phyloP scores from a whole-genome alignment of 139 green algal genomes.

The Cymbomonas tetramitiformis region DNA sequence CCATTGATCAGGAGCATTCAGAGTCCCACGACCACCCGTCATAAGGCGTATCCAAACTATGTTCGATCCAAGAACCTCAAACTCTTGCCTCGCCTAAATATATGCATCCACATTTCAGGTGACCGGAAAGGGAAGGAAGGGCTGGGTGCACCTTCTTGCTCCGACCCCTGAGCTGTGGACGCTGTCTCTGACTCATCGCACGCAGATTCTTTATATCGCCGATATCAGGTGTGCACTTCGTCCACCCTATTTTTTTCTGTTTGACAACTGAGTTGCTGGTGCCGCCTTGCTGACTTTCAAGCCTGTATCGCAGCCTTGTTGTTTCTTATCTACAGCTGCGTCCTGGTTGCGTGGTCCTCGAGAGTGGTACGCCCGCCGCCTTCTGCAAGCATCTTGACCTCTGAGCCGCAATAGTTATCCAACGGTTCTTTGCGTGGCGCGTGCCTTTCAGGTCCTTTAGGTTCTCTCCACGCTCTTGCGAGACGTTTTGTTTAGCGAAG shows the following conservation, averaged over 20 bases:
- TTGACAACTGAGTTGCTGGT: not conserved
- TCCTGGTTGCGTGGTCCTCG: constrained; percentile 46
- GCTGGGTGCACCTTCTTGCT: constrained; percentile 60
- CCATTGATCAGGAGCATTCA: not conserved
- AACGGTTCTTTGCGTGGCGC: no score
- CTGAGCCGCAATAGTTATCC: no score
- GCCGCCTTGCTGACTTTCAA: not conserved
- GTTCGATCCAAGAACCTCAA: no score
- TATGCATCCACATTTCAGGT: no score
- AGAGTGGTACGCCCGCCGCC: no score
- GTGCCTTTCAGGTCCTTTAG: no score
- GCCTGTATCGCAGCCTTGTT: constrained; percentile 51
- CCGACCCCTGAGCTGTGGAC: constrained; percentile 86
- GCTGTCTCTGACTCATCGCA: constrained; percentile 53
- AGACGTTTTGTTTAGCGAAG: no score
- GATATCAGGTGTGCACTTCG: constrained; percentile 33
- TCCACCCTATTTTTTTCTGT: constrained; percentile 4
- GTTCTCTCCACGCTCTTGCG: no score
- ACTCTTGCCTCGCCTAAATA: no score
- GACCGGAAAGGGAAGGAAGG: constrained; percentile 13
- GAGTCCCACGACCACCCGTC: constrained; percentile 4
- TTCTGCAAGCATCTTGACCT: no score
- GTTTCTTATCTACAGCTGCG: constrained; percentile 58
- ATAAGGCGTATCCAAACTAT: no score
- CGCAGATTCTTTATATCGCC: constrained; percentile 48